Conservation (phyloP, 2,329 filamentous ascomycete genomes). For the Periglandula ipomoeae region DNA sequence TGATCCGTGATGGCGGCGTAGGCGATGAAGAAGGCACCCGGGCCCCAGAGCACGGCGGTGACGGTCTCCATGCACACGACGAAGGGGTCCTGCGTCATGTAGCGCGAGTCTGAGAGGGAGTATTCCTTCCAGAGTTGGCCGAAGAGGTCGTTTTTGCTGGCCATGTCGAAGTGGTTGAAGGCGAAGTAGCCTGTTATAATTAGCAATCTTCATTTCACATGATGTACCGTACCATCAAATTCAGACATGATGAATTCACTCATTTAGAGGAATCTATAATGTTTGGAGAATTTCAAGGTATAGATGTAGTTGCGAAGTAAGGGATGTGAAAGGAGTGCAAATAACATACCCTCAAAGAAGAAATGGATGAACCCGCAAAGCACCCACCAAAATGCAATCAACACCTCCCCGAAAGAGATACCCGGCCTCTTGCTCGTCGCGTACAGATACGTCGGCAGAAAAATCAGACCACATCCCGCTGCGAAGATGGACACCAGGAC, state of each 20-base stretch:
- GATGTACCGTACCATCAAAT: too few relatives aligned
- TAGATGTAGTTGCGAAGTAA: not conserved
- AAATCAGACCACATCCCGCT: constrained; percentile 44
- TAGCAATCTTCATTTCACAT: too few relatives aligned
- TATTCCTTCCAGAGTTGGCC: constrained; percentile 52
- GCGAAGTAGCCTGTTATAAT: constrained; percentile 36
- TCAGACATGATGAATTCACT: too few relatives aligned
- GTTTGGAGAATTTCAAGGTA: not conserved
- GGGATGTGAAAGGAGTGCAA: not conserved
- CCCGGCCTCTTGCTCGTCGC: too few relatives aligned
- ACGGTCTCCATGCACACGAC: constrained; percentile 47
- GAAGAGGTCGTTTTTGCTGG: constrained; percentile 31
- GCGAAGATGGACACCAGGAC: constrained; percentile 53
- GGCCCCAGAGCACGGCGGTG: constrained; percentile 44
- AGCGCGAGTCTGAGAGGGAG: constrained; percentile 46
- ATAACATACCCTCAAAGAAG: constrained; percentile 30
- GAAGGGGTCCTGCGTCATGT: constrained; percentile 43
- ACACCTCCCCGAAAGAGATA: too few relatives aligned
- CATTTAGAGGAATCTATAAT: too few relatives aligned
- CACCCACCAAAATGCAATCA: constrained; percentile 65
- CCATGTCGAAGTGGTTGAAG: constrained; percentile 32
- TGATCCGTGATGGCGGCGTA: constrained; percentile 33
- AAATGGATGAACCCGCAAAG: constrained; percentile 50
- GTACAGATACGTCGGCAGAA: constrained; percentile 45
- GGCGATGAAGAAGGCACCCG: constrained; percentile 39